Evolutionary conservation across 768 basidiomycete genomes (phyloP).

Genomic region (Suillus clintonianus): DNA sequence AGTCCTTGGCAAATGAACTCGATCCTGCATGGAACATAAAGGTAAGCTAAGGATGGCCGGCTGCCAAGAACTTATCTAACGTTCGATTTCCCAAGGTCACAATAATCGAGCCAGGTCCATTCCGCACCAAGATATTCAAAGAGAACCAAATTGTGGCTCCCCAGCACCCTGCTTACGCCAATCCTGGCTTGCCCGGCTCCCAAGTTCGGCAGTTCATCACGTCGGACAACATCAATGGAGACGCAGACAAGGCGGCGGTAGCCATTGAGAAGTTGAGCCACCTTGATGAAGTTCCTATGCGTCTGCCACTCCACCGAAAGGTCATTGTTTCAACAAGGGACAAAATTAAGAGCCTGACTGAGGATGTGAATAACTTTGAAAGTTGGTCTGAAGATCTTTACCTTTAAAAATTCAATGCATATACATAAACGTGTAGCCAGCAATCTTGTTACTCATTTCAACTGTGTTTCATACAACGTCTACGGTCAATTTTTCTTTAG

Average conservation of each 20-base stretch:
- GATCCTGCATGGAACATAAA: slow-evolving; percentile 47
- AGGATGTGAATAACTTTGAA: slow-evolving; percentile 2
- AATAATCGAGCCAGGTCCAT: slow-evolving; percentile 11
- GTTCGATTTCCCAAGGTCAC: slow-evolving; percentile 2
- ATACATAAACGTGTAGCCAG: background rate
- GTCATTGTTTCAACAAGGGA: slow-evolving; percentile 1
- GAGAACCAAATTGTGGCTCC: background rate
- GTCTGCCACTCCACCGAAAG: slow-evolving; percentile 10
- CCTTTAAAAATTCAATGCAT: background rate
- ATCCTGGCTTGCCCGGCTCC: slow-evolving; percentile 5
- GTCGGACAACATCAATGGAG: slow-evolving; percentile 2
- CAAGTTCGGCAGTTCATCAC: background rate
- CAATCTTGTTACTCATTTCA: background rate
- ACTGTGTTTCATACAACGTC: background rate
- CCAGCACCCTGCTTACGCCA: slow-evolving; percentile 9
- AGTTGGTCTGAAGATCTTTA: slow-evolving; percentile 10
- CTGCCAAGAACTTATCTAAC: background rate
- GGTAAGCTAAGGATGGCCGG: slow-evolving; percentile 18
- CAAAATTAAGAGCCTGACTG: slow-evolving; percentile 2
- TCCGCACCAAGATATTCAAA: slow-evolving; percentile 10
- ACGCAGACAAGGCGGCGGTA: slow-evolving; percentile 10
- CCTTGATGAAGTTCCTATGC: slow-evolving; percentile 9
- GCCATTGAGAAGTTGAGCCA: slow-evolving; percentile 7
- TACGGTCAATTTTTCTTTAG: background rate
- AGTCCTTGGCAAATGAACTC: slow-evolving; percentile 35